phyloP scores from a whole-genome alignment of 108 stramenopile genomes.

The Heterococcus sp. region DNA sequence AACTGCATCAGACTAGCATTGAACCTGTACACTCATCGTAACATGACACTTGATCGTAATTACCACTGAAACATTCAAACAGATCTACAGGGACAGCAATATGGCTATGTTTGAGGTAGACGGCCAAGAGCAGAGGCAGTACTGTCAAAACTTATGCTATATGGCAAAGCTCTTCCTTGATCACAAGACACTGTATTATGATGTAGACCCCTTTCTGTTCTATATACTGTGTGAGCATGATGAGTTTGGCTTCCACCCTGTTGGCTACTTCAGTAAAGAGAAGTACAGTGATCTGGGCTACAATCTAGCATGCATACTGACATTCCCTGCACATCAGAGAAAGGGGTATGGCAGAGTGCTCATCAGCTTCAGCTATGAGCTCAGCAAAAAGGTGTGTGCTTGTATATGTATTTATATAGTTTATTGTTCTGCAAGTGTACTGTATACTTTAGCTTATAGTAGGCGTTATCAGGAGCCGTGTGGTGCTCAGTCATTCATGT shows the following conservation, averaged over 20 bases:
- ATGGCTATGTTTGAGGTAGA: slow-evolving; percentile 93
- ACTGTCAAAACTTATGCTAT: slow-evolving; percentile 97
- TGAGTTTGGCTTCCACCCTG: slow-evolving; percentile 76
- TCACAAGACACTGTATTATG: slow-evolving; percentile 98
- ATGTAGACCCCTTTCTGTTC: slow-evolving; percentile 97
- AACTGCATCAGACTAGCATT: too few species aligned
- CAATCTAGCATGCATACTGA: slow-evolving; percentile 98
- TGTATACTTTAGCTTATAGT: not conserved
- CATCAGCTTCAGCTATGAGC: slow-evolving; percentile 94
- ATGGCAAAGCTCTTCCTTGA: slow-evolving; percentile 98
- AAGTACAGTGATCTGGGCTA: slow-evolving; percentile 97
- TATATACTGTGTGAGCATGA: slow-evolving; percentile 88
- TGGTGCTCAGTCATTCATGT: too few species aligned
- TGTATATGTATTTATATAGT: not conserved
- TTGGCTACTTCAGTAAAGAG: slow-evolving; percentile 98
- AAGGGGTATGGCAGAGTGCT: slow-evolving; percentile 98
- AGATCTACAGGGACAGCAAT: slow-evolving; percentile 50
- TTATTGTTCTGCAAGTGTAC: not conserved
- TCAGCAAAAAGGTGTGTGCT: slow-evolving; percentile 79
- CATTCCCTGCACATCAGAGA: slow-evolving; percentile 95
- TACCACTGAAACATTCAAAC: too few species aligned
- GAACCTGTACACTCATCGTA: too few species aligned
- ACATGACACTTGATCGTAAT: too few species aligned
- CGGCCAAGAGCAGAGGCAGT: slow-evolving; percentile 76
- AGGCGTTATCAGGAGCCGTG: not conserved